phyloP scores from a whole-genome alignment of 208 protist genomes.

The Acanthamoeba royreba region DNA sequence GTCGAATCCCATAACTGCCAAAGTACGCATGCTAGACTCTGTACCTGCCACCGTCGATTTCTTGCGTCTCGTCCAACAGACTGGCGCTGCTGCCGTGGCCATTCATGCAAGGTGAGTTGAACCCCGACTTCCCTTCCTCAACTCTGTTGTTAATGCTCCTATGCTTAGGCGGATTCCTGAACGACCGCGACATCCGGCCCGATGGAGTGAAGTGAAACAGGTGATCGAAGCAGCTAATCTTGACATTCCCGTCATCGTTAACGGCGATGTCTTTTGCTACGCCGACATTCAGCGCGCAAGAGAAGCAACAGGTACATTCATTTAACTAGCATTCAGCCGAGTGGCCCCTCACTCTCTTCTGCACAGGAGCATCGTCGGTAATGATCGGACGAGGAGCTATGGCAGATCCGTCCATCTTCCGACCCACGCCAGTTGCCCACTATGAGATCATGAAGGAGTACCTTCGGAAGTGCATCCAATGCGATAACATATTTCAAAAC shows the following conservation, averaged over 20 bases:
- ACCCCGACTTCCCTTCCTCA: not conserved
- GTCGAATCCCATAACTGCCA: constrained; percentile 75
- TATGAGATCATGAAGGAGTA: not conserved
- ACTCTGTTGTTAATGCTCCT: not conserved
- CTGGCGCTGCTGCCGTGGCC: constrained; percentile 74
- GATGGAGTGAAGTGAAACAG: not conserved
- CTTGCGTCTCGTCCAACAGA: constrained; percentile 55
- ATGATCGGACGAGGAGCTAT: constrained; percentile 96
- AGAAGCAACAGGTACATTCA: not conserved
- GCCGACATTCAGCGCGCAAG: constrained; percentile 56
- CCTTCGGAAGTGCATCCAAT: not conserved
- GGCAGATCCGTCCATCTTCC: constrained; percentile 90
- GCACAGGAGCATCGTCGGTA: constrained; percentile 72
- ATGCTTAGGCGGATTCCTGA: constrained; percentile 7
- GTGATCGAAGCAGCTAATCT: not conserved
- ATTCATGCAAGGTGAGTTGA: constrained; percentile 68
- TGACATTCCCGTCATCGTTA: constrained; percentile 75
- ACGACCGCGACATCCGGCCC: not conserved
- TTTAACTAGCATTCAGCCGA: constrained; percentile 62
- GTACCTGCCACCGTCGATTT: constrained; percentile 72
- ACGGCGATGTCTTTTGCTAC: constrained; percentile 75
- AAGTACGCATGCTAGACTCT: constrained; percentile 79
- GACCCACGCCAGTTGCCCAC: not conserved
- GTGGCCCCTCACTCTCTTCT: constrained; percentile 80
- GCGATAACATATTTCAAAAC: not conserved